Percentiles rank a stretch among this genome's conserved stretches.
Conservation (phyloP, 345 rosid genomes). For the Gossypium raimondii region DNA sequence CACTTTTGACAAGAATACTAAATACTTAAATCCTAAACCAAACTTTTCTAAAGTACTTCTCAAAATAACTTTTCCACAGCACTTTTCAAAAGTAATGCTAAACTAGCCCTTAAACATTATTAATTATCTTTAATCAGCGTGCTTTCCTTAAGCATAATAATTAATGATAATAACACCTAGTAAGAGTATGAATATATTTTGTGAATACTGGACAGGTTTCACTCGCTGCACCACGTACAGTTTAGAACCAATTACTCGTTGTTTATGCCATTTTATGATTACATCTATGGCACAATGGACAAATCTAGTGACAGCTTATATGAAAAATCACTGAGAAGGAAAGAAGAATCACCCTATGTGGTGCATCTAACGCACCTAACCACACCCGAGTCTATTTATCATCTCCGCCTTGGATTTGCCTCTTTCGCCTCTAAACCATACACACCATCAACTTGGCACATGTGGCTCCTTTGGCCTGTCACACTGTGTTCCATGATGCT, state of each 20-base stretch:
- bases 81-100: too few relatives aligned
- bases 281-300: not conserved
- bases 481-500: not conserved
- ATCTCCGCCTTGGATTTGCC: conserved; percentile 45
- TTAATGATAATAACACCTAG: too few relatives aligned
- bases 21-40: too few relatives aligned
- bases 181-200: not conserved
- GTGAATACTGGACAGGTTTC: not conserved
- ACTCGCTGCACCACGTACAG: not conserved
- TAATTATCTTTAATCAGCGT: too few relatives aligned
- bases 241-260: not conserved
- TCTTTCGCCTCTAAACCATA: conserved; percentile 48
- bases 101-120: too few relatives aligned
- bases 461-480: conserved; percentile 36
- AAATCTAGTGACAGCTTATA: not conserved
- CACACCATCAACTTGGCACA: conserved; percentile 26
- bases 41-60: too few relatives aligned
- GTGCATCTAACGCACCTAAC: conserved; percentile 58
- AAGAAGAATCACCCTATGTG: conserved; percentile 41
- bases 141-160: too few relatives aligned
- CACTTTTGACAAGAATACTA: accelerated
- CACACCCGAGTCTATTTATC: conserved; percentile 49
- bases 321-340: conserved; percentile 27
- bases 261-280: not conserved
- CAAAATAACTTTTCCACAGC: too few relatives aligned